Evolutionary conservation across 73 alveolate genomes (phyloP).

Genomic region (Symbiodinium natans): DNA sequence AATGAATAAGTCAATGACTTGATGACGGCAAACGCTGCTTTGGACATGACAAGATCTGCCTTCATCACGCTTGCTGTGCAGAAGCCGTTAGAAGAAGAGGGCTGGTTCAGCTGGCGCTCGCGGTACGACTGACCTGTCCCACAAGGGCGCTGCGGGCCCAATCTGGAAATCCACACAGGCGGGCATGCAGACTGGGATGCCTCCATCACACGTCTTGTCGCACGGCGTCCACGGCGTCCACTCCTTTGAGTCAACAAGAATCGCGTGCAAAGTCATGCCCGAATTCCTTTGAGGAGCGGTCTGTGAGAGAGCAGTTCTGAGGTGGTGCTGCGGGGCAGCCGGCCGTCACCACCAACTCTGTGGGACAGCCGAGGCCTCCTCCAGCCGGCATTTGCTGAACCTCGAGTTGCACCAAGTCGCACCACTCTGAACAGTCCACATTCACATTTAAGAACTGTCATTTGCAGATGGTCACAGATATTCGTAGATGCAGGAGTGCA

Average conservation of each 20-base stretch:
- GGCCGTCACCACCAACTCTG: constrained; percentile 16
- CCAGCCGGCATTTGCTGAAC: constrained; percentile 13
- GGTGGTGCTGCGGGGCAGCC: constrained; percentile 17
- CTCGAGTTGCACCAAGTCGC: neutral
- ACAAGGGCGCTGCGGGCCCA: no score
- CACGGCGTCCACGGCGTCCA: constrained; percentile 15
- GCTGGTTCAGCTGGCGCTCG: constrained; percentile 22
- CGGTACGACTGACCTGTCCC: constrained; percentile 5
- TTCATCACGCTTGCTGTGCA: constrained; percentile 18
- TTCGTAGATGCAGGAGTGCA: no score
- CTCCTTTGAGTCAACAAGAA: neutral
- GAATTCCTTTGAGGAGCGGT: neutral
- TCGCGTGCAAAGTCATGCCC: neutral
- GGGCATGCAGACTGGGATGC: no score
- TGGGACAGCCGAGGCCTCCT: constrained; percentile 5
- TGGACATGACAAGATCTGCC: neutral
- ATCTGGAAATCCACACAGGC: no score
- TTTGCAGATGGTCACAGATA: no score
- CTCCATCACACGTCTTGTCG: constrained; percentile 3
- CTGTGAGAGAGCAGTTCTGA: constrained; percentile 16
- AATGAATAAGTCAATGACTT: no score
- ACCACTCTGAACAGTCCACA: no score
- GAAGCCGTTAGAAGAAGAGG: neutral
- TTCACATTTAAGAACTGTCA: no score
- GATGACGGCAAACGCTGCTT: neutral